phyloP scores from a whole-genome alignment of 176 grass and related monocot species.

The Leersia perrieri region DNA sequence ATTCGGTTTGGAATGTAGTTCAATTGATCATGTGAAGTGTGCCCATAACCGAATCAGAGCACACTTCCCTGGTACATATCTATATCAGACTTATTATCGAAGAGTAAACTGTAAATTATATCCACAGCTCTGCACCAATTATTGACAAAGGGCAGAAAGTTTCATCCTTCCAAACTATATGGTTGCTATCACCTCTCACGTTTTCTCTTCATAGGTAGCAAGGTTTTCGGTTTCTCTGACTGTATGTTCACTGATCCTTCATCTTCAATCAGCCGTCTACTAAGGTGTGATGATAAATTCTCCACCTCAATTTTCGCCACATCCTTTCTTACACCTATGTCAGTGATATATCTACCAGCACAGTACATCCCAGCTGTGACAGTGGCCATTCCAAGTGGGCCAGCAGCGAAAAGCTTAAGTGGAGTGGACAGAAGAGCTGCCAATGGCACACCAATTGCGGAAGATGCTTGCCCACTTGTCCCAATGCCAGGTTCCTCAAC shows the following conservation, averaged over 20 bases:
- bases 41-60: neutral
- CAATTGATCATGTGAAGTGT: constrained; percentile 1
- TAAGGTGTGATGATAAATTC: constrained; percentile 49
- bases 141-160: neutral
- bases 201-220: constrained; percentile 63
- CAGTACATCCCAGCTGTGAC: constrained; percentile 97
- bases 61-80: constrained; percentile 15
- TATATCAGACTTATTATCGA: constrained; percentile 40
- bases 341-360: constrained; percentile 86
- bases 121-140: constrained; percentile 27
- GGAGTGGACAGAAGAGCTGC: constrained; percentile 82
- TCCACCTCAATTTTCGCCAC: constrained; percentile 74
- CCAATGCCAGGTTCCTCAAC: constrained; percentile 66
- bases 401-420: constrained; percentile 76
- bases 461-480: constrained; percentile 79
- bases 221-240: constrained; percentile 6
- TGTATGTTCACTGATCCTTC: constrained; percentile 28
- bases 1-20: neutral
- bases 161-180: neutral
- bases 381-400: constrained; percentile 89
- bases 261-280: constrained; percentile 36
- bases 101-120: constrained; percentile 41
- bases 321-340: constrained; percentile 89
- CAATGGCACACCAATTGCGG: constrained; percentile 74
- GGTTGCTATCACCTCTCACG: constrained; percentile 31